These are phyloP conservation scores for Apiospora aurea DNA, from an alignment of 2,329 filamentous ascomycete species.

Conservation along the genomic window DNA sequence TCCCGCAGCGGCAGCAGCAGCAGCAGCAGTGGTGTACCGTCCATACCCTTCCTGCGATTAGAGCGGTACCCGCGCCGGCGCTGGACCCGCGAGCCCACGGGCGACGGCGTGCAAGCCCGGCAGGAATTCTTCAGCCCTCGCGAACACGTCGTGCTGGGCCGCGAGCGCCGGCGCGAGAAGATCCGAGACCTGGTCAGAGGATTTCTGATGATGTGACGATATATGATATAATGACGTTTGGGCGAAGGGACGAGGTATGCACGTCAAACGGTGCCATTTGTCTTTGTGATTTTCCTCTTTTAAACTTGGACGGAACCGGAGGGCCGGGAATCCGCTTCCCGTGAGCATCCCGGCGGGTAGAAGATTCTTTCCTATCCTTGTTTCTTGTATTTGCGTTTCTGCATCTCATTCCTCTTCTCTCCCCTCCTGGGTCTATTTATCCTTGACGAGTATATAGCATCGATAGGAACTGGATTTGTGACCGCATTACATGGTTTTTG, in stretches of 20 bases:
- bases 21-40: background rate
- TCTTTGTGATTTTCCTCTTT: background rate
- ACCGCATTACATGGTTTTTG: background rate
- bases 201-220: conserved; percentile 8
- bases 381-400: background rate
- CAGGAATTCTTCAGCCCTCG: conserved; percentile 26
- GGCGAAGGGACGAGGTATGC: background rate
- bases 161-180: conserved; percentile 7
- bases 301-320: background rate
- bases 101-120: conserved; percentile 22
- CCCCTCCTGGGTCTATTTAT: background rate
- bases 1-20: background rate
- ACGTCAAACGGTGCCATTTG: background rate
- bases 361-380: background rate
- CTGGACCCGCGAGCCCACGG: conserved; percentile 20
- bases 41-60: conserved; percentile 22
- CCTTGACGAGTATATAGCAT: background rate
- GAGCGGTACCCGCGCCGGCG: conserved; percentile 25
- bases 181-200: conserved; percentile 19
- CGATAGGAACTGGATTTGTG: background rate
- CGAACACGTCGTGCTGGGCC: conserved; percentile 15
- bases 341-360: background rate
- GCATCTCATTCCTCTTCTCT: background rate
- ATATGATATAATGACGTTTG: no score
- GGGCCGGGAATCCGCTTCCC: background rate